A percentile compares a stretch with the other conserved stretches of the same genome.
Conservation (phyloP, 768 basidiomycete species). For the Coprinellus micaceus region DNA sequence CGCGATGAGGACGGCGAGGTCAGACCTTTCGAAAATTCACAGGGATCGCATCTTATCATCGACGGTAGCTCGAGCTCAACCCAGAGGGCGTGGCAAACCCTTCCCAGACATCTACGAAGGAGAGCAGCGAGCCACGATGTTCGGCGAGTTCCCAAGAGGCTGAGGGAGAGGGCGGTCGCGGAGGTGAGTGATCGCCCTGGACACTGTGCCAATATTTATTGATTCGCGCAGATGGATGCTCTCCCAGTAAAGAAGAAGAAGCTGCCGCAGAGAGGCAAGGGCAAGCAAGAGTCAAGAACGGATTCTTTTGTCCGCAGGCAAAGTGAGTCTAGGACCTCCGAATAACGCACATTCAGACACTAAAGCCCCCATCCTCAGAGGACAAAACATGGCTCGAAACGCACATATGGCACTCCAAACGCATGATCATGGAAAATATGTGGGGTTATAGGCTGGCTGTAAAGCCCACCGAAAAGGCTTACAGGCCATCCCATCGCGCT, state of each 20-base stretch:
- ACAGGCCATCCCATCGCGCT: constrained; percentile 88
- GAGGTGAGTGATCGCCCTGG: constrained; percentile 52
- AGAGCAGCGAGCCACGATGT: constrained; percentile 95
- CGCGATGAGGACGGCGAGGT: constrained; percentile 81
- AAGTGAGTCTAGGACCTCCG: no score
- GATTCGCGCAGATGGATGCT: constrained; percentile 43
- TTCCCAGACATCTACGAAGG: constrained; percentile 87
- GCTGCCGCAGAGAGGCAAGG: constrained; percentile 63
- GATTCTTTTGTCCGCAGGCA: constrained; percentile 69
- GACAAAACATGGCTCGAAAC: constrained; percentile 94
- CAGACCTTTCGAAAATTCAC: no score
- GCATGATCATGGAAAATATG: constrained; percentile 89
- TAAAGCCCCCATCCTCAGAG: constrained; percentile 40
- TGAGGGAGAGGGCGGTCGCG: constrained; percentile 75
- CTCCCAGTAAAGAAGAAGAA: constrained; percentile 39
- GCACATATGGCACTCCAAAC: constrained; percentile 95
- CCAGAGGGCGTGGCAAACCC: constrained; percentile 85
- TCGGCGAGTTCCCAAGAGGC: constrained; percentile 79
- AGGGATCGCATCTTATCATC: no score
- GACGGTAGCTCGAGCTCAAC: constrained; percentile 72
- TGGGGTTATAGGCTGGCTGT: constrained; percentile 90
- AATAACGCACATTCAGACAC: no score
- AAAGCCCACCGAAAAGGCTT: constrained; percentile 88
- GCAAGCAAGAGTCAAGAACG: constrained; percentile 52
- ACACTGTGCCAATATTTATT: background rate